phyloP scores from a whole-genome alignment of 2,329 filamentous ascomycete genomes.

The Bipolaris victoriae region DNA sequence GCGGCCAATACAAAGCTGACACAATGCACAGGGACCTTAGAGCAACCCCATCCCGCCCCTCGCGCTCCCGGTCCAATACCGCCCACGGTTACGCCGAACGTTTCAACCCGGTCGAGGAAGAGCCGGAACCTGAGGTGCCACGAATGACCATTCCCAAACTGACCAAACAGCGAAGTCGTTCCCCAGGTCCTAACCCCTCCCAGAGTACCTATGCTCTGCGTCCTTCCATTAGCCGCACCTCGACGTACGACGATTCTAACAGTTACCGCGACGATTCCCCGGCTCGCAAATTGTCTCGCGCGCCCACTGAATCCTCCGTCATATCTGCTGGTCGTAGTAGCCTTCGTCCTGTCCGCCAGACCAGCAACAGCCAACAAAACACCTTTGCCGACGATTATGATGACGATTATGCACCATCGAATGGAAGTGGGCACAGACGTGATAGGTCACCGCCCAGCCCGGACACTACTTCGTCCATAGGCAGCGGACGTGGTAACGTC shows the following conservation, averaged over 20 bases:
- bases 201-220: slow-evolving; percentile 49
- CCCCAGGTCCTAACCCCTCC: slow-evolving; percentile 44
- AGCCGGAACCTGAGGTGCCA: slow-evolving; percentile 58
- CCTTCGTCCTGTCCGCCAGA: slow-evolving; percentile 51
- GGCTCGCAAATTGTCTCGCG: slow-evolving; percentile 56
- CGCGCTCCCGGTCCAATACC: slow-evolving; percentile 67
- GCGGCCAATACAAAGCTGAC: slow-evolving; percentile 24
- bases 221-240: slow-evolving; percentile 58
- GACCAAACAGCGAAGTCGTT: slow-evolving; percentile 51
- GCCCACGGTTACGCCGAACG: slow-evolving; percentile 68
- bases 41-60: slow-evolving; percentile 47
- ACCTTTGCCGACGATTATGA: slow-evolving; percentile 47
- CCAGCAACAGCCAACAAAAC: slow-evolving; percentile 39
- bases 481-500: slow-evolving; percentile 54
- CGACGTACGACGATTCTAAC: slow-evolving; percentile 65
- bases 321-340: slow-evolving; percentile 57
- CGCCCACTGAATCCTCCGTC: slow-evolving; percentile 61
- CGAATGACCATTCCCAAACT: slow-evolving; percentile 54
- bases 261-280: slow-evolving; percentile 61
- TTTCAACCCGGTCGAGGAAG: slow-evolving; percentile 63
- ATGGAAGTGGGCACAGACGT: slow-evolving; percentile 38
- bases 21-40: slow-evolving; percentile 30
- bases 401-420: slow-evolving; percentile 38
- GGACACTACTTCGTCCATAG: slow-evolving; percentile 49
- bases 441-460: slow-evolving; percentile 61